Evolutionary conservation across 306 rosid species (phyloP).

Genomic region (Trichosanthes truncata): DNA sequence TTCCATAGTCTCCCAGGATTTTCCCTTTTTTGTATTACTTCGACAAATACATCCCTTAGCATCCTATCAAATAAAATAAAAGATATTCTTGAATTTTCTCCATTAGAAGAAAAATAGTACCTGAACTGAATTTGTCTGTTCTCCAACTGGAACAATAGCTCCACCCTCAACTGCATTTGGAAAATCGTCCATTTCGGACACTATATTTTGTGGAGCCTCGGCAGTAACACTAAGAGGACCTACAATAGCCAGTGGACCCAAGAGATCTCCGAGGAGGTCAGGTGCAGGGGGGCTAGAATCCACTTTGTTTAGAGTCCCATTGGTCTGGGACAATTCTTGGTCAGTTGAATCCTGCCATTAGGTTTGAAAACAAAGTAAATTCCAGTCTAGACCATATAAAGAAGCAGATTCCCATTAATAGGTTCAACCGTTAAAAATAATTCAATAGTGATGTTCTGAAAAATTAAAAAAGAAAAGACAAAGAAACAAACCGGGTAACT

Average conservation of each 20-base stretch:
- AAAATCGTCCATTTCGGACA: slow-evolving; percentile 42
- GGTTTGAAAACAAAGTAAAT: neutral
- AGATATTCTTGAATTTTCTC: neutral
- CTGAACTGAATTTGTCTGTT: slow-evolving; percentile 67
- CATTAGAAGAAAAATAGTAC: slow-evolving; percentile 26
- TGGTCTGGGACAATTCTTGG: slow-evolving; percentile 43
- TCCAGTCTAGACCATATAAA: neutral
- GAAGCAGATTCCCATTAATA: neutral
- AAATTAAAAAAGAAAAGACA: neutral
- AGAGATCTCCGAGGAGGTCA: slow-evolving; percentile 75
- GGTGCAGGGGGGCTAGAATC: slow-evolving; percentile 49
- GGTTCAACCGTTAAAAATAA: neutral
- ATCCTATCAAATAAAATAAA: neutral
- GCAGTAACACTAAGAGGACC: slow-evolving; percentile 60
- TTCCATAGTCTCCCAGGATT: neutral
- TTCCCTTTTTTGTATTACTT: neutral
- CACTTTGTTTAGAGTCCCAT: slow-evolving; percentile 52
- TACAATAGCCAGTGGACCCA: slow-evolving; percentile 93
- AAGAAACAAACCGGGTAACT: slow-evolving; percentile 43
- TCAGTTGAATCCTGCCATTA: slow-evolving; percentile 54
- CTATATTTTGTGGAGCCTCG: slow-evolving; percentile 30
- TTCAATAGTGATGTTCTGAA: neutral
- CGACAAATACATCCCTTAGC: neutral
- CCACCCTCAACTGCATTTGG: slow-evolving; percentile 43
- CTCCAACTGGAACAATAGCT: slow-evolving; percentile 92